Percentiles rank a stretch among this genome's conserved stretches.
Evolutionary conservation across 345 rosid genomes (phyloP).

Genomic region (Arabis hirsuta): DNA sequence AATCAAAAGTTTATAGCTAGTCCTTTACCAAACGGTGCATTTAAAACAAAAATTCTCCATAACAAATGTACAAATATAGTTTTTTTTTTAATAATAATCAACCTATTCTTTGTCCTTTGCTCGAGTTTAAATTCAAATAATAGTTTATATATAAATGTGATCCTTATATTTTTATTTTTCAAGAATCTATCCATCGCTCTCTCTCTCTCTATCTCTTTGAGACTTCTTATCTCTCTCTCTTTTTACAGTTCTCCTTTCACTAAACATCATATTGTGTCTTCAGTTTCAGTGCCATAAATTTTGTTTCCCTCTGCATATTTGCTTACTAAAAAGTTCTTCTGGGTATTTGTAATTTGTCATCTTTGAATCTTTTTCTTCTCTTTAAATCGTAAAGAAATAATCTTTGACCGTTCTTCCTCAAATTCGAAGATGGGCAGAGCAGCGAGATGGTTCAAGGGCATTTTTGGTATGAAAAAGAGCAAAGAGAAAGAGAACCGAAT

Average conservation of each 20-base stretch:
- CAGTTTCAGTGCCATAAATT: conserved; percentile 47
- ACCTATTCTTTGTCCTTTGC: conserved; percentile 27
- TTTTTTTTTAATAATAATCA: conserved; percentile 25
- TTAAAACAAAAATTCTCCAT: conserved; percentile 37
- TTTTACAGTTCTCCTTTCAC: conserved; percentile 27
- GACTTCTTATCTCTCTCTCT: conserved; percentile 16
- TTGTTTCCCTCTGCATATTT: conserved; percentile 26
- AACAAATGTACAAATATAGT: conserved; percentile 21
- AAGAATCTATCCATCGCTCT: conserved; percentile 20
- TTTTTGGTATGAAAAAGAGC: conserved; percentile 68
- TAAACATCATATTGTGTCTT: conserved; percentile 40
- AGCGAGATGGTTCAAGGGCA: conserved; percentile 76
- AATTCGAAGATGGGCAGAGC: conserved; percentile 65
- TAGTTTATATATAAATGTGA: conserved; percentile 33
- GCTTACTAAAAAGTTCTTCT: conserved; percentile 29
- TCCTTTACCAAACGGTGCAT: conserved; percentile 41
- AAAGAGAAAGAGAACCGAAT: conserved; percentile 45
- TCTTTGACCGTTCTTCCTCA: conserved; percentile 26
- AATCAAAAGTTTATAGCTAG: conserved; percentile 30
- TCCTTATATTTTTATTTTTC: conserved; percentile 17
- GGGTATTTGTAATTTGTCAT: conserved; percentile 35
- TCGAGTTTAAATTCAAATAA: conserved; percentile 46
- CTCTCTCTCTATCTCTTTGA: conserved; percentile 25
- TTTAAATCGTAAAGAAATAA: not conserved
- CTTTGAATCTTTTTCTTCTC: conserved; percentile 23